Evolutionary conservation across 306 rosid genomes (phyloP), one percentile per base, ranked within the genome.

Genomic region (Psophocarpus tetragonolobus): DNA sequence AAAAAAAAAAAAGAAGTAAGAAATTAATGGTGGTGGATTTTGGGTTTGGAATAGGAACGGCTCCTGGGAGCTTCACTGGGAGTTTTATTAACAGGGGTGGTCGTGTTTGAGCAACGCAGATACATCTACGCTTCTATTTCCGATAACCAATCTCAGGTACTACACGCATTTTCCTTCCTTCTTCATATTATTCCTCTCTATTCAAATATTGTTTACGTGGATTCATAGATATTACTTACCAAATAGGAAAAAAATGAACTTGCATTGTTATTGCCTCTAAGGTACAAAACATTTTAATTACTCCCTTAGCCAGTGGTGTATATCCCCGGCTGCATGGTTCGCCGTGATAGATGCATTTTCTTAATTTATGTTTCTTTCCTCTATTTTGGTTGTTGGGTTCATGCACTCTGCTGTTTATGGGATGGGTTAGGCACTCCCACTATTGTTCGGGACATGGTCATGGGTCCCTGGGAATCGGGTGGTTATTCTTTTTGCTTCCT

Each of bases 1-100:
- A 50, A 63, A 48, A n/a, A n/a, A n/a, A n/a, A n/a, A n/a, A n/a
- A n/a, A n/a, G n/a, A n/a, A 11, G 21, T 0, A 2, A 69, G 11
- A 32, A 23, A n/a, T 36, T 64, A 30, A 33, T n/a, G 13, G 5
- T 10, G 30, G 38, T n/a, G n/a, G n/a, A n/a, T 8, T 41, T 64
- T 72, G 32, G n/a, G 18, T 76, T 17, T 42, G n/a, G 15, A 51
- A 73, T 56, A 82, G 98, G 97, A 93, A 75, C 93, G 96, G 80
- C 83, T 93, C 3, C 83, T 93, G n/a, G 98, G 97, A 54, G 91
- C 87, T 76, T 87, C 98, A 45, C 75, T 91, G 57, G 99, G 98
- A 68, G 84, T 80, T 75, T 21, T 85, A 33, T 73, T 96, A 38
- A 76, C 93, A 32, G 97, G 97, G 36, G 57, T 81, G 29, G 68